Percentiles rank a stretch among this genome's conserved stretches.
These are phyloP conservation scores for Monilinia polystroma DNA, from an alignment of 2,329 filamentous ascomycete species.

Conservation along the genomic window DNA sequence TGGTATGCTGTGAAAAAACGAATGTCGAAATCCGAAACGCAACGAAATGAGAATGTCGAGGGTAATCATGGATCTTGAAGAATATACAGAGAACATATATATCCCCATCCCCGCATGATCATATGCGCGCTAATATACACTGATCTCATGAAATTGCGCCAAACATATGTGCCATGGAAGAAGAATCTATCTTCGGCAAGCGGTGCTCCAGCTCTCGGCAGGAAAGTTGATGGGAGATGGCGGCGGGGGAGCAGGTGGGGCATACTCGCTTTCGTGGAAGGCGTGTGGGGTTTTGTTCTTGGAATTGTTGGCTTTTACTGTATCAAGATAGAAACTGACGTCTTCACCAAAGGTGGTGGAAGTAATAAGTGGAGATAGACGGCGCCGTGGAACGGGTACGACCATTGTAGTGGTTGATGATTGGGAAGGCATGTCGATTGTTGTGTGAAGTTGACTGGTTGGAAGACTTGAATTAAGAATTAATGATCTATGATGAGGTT, in stretches of 20 bases:
- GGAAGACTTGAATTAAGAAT: not conserved
- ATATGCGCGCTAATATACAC: slow-evolving; percentile 19
- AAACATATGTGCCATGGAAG: not conserved
- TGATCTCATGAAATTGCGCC: not conserved
- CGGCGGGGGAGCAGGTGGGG: slow-evolving; percentile 63
- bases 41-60: slow-evolving; percentile 2
- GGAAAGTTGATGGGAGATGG: slow-evolving; percentile 63
- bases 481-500: slow-evolving; percentile 21
- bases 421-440: slow-evolving; percentile 36
- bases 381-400: slow-evolving; percentile 47
- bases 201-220: slow-evolving; percentile 51
- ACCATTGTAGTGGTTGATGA: slow-evolving; percentile 34
- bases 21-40: slow-evolving; percentile 1
- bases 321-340: slow-evolving; percentile 34
- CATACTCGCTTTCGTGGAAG: slow-evolving; percentile 55
- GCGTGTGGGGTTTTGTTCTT: slow-evolving; percentile 35
- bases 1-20: not conserved
- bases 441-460: not conserved
- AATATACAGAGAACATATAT: not conserved
- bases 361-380: slow-evolving; percentile 47
- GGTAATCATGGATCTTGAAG: not conserved
- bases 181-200: slow-evolving; percentile 19
- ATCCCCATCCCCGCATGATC: not conserved
- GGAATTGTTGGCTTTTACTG: slow-evolving; percentile 34
- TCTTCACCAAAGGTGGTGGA: slow-evolving; percentile 35